Evolutionary conservation across 805 yeast genomes (phyloP), one percentile per base, ranked within the genome.

Genomic region (Ogataea corticis): DNA sequence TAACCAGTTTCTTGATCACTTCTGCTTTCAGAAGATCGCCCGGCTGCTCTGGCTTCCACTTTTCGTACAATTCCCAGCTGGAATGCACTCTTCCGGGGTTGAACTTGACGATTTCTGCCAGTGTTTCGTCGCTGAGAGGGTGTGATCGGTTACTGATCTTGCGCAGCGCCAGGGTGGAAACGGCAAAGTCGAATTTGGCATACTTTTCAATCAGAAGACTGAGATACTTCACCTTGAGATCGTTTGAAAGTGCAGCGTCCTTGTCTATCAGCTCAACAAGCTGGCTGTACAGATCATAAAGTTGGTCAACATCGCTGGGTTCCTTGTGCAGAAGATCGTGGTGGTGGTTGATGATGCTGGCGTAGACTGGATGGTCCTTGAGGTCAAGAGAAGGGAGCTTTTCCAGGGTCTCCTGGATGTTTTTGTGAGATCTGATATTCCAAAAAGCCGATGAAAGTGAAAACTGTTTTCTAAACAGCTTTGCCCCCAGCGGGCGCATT

Each of bases 81-180:
- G 67, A 55, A 21, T 49, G 50, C 14, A 66, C 70, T 49, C 72
- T 58, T 10, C 70, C 71, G 0, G 72, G 71, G 49, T 68, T 67
- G 32, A 62, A 49, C 45, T 55, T 55, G 16, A 67, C 54, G 2
- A 63, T 33, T 33, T 65, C 61, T 14, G 48, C 38, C 10, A 59
- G 42, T 0, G 70, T 46, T 5, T 33, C 45, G 18, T 33, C n/a
- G 5, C 51, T 33, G 9, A 58, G 18, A 9, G 48, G 37, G 2
- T 44, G 27, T 16, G 44, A 36, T 15, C 36, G 32, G 3, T 38
- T 23, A 0, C 38, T 31, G 3, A 51, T 18, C 10, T 45, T 49
- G 7, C 39, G 42, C 13, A 34, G 38, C 0, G 61, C 63, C 10
- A 56, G 14, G 0, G 56, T 56, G 3, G 62, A 52, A 7, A 59